Evolutionary conservation across 345 rosid genomes (phyloP), one percentile per base, ranked within the genome.

Genomic region (Bruguiera gymnorhiza): DNA sequence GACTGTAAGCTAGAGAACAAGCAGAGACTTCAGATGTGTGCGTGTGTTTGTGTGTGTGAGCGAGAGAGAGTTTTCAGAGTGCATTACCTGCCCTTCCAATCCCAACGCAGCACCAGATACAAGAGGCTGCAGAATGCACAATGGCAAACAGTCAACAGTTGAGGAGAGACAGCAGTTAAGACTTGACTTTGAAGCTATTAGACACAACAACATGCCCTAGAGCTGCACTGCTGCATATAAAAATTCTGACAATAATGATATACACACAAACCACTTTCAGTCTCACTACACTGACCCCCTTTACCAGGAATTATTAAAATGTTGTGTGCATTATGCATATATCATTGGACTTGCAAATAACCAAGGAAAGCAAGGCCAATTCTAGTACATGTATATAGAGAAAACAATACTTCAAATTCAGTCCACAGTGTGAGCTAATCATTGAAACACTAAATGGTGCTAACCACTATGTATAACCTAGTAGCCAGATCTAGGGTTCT

Each of bases 71-170:
- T 50, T 24, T 43, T 43, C 54, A 53, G 66, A 32, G 68, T 4
- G 21, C 16, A 37, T 62, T 84, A 91, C 98, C 96, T 93, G 99
- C 62, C 99, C 99, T 59, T 95, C 97, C 79, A 89, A 74, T 68
- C 99, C 99, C 64, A 95, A 73, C 7, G 97, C 99, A 81, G 99
- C 99, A 32, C 99, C 99, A 0, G 99, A 95, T 37, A 91, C 99
- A 73, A 95, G 86, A 80, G 99, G 97, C 99, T 95, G 83, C 81
- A 76, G 39, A 36, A 31, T 50, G 29, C 46, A 60, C 65, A 61
- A 69, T 5, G 37, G 24, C 24, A 76, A 62, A n/a, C n/a, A 26
- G 75, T 76, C 74, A 76, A 53, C 34, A 30, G 27, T 62, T 46
- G 16, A 10, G 30, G 7, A 2, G 26, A 46, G 21, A 30, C 26